Base-by-base conservation (phyloP, 192 early-diverging fungal species). In the Coemansia sp. region DNA sequence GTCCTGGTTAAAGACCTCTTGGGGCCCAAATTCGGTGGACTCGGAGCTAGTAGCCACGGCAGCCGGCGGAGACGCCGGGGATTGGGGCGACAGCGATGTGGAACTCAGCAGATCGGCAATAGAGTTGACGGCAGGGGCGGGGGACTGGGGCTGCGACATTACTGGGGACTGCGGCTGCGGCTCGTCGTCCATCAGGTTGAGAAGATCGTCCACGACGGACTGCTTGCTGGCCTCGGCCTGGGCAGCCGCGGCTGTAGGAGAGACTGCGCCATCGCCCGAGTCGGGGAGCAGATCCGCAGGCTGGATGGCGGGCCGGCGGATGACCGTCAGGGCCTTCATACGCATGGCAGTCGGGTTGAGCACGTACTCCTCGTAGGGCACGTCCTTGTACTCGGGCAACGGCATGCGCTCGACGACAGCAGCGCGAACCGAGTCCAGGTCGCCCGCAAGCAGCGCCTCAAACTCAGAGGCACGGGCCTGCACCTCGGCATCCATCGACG, bases 401-500 rank as follows among this genome's bases (percentile, higher is more conserved):
- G 96, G 95, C 86, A 99, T 94, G 33, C 90, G 79, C 47, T 99
- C 96, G 27, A 98, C 58, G n/a, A 91, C 79, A 23, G 83, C 86
- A 6, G 81, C 77, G 20, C 84, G 82, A 34, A 90, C 85, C 45
- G 37, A 35, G 41, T 88, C 71, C 64, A 87, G 76, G 34, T 85
- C 84, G 11, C 76, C 47, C 35, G 60, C 31, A 44, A 92, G 85
- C 12, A 97, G 69, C 40, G 86, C 82, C 10, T 67, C 77, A 56
- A 85, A 97, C 72, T 99, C 96, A 7, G 91, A 87, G 5, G 94
- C 90, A 29, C 96, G 87, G 58, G 92, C 84, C 61, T 99, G 96
- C 38, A 92, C 83, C 68, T 99, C 96, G 1, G 91, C 81, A 53
- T 94, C 85, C 44, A 87, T 82, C 41, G 88, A 85, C 7, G 74